phyloP scores from a whole-genome alignment of 805 yeast genomes.

The Yarrowia sp. region DNA sequence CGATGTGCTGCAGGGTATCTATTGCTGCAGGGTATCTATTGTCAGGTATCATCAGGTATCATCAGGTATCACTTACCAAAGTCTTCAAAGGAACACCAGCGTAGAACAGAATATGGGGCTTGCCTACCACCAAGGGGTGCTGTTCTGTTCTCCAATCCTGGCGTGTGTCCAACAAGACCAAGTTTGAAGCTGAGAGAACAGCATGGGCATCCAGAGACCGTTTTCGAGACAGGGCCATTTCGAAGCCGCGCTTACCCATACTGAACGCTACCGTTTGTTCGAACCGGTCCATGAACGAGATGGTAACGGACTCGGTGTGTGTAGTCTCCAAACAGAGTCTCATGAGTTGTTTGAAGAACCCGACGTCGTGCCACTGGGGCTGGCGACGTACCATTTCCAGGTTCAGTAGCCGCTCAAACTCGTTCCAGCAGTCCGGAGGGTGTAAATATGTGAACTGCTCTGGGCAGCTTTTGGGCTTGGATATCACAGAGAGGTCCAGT shows the following conservation, averaged over 20 bases:
- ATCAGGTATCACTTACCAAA: not conserved
- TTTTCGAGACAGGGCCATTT: not conserved
- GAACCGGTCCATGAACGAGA: conserved; percentile 3
- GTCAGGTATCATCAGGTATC: not conserved
- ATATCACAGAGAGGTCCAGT: not conserved
- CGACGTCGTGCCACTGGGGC: not conserved
- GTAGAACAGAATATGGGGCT: not conserved
- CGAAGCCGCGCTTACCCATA: not conserved
- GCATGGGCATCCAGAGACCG: not conserved
- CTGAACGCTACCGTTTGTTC: conserved; percentile 6
- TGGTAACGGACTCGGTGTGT: not conserved
- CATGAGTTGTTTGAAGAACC: conserved; percentile 14
- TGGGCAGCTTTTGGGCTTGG: not conserved
- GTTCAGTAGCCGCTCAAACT: conserved; percentile 11
- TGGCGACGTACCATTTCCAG: conserved; percentile 6
- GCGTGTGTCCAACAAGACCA: not conserved
- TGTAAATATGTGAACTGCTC: not conserved
- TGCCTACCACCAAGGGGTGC: not conserved
- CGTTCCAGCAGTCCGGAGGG: conserved; percentile 21
- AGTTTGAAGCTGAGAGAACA: not conserved
- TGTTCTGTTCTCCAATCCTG: not conserved
- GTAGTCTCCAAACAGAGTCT: conserved; percentile 5
- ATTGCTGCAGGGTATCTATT: no score
- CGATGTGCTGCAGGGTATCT: no score
- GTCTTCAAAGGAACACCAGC: conserved; percentile 9